These are phyloP conservation scores for Colletotrichum salicis DNA, from an alignment of 2,329 filamentous ascomycete species.

Conservation along the genomic window DNA sequence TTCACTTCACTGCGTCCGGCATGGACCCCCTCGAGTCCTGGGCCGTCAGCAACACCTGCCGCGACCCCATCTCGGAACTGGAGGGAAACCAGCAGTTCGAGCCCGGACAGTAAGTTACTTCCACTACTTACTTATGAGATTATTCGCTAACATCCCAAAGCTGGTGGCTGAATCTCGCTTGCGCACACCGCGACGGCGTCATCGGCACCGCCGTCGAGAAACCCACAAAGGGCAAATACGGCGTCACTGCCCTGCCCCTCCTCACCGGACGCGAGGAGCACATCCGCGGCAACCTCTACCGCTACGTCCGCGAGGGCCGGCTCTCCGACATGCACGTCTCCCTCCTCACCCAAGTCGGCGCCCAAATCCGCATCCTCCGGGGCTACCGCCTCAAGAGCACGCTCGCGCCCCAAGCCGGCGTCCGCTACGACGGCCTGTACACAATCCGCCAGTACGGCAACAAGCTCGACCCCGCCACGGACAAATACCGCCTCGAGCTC, in stretches of 20 bases:
- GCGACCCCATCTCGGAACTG: conserved; percentile 49
- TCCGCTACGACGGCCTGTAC: conserved; percentile 70
- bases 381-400: conserved; percentile 61
- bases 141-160: conserved; percentile 47
- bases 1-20: conserved; percentile 50
- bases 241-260: conserved; percentile 60
- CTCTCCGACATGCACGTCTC: conserved; percentile 59
- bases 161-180: conserved; percentile 69
- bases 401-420: conserved; percentile 61
- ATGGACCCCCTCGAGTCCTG: conserved; percentile 47
- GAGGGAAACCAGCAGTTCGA: conserved; percentile 56
- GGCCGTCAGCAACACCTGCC: conserved; percentile 44
- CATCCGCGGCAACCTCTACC: conserved; percentile 44
- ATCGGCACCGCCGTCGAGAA: conserved; percentile 56
- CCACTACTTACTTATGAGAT: no score
- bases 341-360: conserved; percentile 61
- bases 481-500: conserved; percentile 56
- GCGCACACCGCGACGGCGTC: conserved; percentile 66
- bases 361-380: conserved; percentile 62
- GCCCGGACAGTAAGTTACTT: conserved; percentile 58
- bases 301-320: conserved; percentile 58
- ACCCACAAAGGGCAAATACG: conserved; percentile 58
- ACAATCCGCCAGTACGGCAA: conserved; percentile 59
- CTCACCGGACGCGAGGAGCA: conserved; percentile 62
- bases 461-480: conserved; percentile 51